A percentile compares a stretch with the other conserved stretches of the same genome.
phyloP scores from a whole-genome alignment of 768 basidiomycete species.

The Strobilomyces echinocephalus region DNA sequence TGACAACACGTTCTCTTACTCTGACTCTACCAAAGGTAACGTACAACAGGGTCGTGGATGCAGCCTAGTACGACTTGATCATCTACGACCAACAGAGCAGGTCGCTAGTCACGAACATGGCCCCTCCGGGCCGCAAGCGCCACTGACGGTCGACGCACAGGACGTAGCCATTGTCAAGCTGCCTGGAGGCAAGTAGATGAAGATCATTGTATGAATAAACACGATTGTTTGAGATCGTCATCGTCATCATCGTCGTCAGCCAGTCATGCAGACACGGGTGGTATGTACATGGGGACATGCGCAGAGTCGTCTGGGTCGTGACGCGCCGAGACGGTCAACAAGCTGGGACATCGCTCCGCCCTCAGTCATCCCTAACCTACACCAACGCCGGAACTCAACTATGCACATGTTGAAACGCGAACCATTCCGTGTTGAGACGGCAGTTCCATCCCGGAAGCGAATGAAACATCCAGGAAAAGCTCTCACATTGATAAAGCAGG shows the following conservation, averaged over 20 bases:
- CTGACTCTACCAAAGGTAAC: constrained; percentile 57
- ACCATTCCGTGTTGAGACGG: constrained; percentile 38
- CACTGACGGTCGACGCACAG: background rate
- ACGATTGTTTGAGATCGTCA: background rate
- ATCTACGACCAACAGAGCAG: constrained; percentile 56
- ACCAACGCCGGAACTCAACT: constrained; percentile 10
- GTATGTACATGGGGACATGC: constrained; percentile 9
- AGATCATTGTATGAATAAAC: background rate
- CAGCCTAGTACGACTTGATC: constrained; percentile 57
- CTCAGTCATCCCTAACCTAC: constrained; percentile 12
- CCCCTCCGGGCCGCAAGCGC: constrained; percentile 7
- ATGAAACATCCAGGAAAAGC: constrained; percentile 23
- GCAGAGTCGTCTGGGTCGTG: background rate
- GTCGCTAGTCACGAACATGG: constrained; percentile 32
- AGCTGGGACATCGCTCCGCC: background rate
- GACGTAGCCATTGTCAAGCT: constrained; percentile 26
- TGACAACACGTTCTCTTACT: constrained; percentile 62
- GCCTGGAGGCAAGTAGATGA: constrained; percentile 29
- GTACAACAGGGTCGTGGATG: constrained; percentile 55
- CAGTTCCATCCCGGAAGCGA: constrained; percentile 8
- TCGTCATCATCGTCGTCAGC: background rate
- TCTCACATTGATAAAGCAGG: constrained; percentile 1
- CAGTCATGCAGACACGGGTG: constrained; percentile 3
- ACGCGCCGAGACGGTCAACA: background rate
- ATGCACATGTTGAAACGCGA: constrained; percentile 40